A percentile compares a stretch with the other conserved stretches of the same genome.
Conservation (phyloP, 768 basidiomycete genomes). For the Porphyrellus cyaneotinctus region DNA sequence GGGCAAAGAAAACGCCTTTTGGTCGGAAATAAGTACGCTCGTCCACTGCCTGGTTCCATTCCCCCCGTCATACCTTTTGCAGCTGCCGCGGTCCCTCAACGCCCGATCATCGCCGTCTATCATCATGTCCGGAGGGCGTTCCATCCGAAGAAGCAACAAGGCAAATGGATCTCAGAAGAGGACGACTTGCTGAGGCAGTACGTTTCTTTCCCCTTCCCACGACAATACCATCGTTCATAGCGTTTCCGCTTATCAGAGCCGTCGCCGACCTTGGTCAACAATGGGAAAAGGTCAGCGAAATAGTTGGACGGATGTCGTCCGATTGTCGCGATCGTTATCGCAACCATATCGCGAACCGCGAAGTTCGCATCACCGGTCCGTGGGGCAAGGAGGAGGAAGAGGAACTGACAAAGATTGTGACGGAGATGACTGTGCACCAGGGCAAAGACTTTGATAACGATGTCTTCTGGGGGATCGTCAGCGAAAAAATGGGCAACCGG, state of each 20-base stretch:
- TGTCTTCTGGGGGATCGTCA: conserved; percentile 79
- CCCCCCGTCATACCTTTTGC: conserved; percentile 7
- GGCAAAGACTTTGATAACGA: conserved; percentile 75
- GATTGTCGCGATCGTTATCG: conserved; percentile 86
- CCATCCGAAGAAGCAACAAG: conserved; percentile 68
- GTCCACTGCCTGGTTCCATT: neutral
- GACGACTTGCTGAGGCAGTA: conserved; percentile 63
- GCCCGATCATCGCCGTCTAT: conserved; percentile 81
- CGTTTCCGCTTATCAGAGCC: conserved; percentile 43
- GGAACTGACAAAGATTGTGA: conserved; percentile 67
- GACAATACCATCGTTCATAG: conserved; percentile 2
- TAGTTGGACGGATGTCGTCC: conserved; percentile 69
- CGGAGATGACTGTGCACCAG: conserved; percentile 65
- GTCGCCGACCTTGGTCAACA: conserved; percentile 66
- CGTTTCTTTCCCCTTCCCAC: conserved; percentile 20
- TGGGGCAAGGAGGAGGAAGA: conserved; percentile 85
- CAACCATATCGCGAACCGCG: conserved; percentile 71
- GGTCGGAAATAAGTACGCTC: conserved; percentile 72
- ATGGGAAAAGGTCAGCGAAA: conserved; percentile 73
- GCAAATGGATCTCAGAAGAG: conserved; percentile 65
- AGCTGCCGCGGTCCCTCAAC: conserved; percentile 70
- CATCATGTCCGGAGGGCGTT: conserved; percentile 69
- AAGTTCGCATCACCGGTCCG: conserved; percentile 56
- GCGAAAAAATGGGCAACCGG: conserved; percentile 69
- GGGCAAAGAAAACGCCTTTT: conserved; percentile 62